These are phyloP conservation scores for Tieghemostelium lacteum DNA, from an alignment of 78 protist genomes.

Conservation along the genomic window DNA sequence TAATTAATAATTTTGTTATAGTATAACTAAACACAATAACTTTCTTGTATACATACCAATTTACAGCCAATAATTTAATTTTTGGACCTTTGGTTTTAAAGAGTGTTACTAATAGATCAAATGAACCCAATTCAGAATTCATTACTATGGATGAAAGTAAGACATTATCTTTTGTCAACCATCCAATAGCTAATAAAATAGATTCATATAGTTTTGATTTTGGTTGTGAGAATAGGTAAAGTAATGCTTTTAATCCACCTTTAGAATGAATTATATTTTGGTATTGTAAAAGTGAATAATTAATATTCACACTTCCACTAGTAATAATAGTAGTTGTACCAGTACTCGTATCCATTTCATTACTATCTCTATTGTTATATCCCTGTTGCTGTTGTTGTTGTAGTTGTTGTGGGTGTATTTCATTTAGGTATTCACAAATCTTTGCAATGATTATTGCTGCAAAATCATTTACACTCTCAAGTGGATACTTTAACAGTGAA, in stretches of 20 bases:
- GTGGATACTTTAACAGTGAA: slow-evolving; percentile 36
- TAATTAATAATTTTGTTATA: background rate
- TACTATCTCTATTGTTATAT: background rate
- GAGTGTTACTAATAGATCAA: slow-evolving; percentile 19
- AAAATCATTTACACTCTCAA: slow-evolving; percentile 42
- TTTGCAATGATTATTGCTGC: slow-evolving; percentile 46
- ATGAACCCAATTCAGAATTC: background rate
- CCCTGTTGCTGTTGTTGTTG: background rate
- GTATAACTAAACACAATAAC: background rate
- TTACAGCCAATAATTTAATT: slow-evolving; percentile 58
- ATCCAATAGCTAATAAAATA: slow-evolving; percentile 40
- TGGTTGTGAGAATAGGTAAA: slow-evolving; percentile 16
- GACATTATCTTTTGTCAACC: slow-evolving; percentile 48
- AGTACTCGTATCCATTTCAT: background rate
- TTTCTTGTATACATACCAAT: background rate
- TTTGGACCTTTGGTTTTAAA: slow-evolving; percentile 31
- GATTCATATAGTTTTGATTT: slow-evolving; percentile 58
- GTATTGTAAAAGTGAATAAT: slow-evolving; percentile 16
- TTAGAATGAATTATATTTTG: slow-evolving; percentile 24
- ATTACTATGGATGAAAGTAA: slow-evolving; percentile 11
- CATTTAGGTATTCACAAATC: slow-evolving; percentile 40
- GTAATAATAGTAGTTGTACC: background rate
- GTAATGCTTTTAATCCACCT: slow-evolving; percentile 41
- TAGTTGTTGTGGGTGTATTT: background rate
- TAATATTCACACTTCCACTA: background rate